Evolutionary conservation across 2,329 filamentous ascomycete genomes (phyloP).

Genomic region (Penicillium rolfsii): DNA sequence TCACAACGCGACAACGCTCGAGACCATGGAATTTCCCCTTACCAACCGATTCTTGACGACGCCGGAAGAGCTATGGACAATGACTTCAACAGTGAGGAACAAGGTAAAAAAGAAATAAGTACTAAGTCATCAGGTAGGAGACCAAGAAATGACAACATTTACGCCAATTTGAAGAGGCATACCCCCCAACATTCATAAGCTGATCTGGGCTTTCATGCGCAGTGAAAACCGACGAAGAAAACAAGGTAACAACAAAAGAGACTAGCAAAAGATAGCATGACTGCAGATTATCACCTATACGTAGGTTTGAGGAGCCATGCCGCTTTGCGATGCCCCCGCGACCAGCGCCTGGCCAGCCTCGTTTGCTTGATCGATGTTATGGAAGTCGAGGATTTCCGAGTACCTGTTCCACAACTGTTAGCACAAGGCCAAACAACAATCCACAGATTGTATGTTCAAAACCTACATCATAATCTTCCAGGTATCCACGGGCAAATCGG

Average conservation of each 20-base stretch:
- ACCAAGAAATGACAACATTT: slow-evolving; percentile 17
- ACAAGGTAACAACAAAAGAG: slow-evolving; percentile 18
- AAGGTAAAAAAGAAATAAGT: slow-evolving; percentile 13
- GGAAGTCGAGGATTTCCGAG: slow-evolving; percentile 97
- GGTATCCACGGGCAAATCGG: slow-evolving; percentile 95
- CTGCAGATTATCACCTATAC: slow-evolving; percentile 25
- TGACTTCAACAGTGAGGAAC: slow-evolving; percentile 22
- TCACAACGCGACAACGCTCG: slow-evolving; percentile 11
- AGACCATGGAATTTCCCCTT: slow-evolving; percentile 25
- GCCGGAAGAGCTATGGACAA: slow-evolving; percentile 34
- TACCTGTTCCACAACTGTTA: slow-evolving; percentile 65
- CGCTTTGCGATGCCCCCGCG: slow-evolving; percentile 28
- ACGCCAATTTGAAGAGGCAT: slow-evolving; percentile 24
- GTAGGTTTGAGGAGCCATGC: slow-evolving; percentile 28
- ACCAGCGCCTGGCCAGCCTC: slow-evolving; percentile 39
- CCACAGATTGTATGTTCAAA: neutral
- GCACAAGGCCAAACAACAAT: neutral
- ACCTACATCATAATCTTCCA: slow-evolving; percentile 99
- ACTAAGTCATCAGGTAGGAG: neutral
- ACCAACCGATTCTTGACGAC: slow-evolving; percentile 32
- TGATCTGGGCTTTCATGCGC: slow-evolving; percentile 24
- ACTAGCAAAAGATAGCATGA: slow-evolving; percentile 14
- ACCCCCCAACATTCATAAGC: slow-evolving; percentile 23
- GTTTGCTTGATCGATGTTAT: slow-evolving; percentile 73
- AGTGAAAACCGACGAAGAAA: slow-evolving; percentile 26